Evolutionary conservation across 352 stramenopile species (phyloP), one percentile per base, ranked within the genome.

Genomic region (Phytophthora palmivora): DNA sequence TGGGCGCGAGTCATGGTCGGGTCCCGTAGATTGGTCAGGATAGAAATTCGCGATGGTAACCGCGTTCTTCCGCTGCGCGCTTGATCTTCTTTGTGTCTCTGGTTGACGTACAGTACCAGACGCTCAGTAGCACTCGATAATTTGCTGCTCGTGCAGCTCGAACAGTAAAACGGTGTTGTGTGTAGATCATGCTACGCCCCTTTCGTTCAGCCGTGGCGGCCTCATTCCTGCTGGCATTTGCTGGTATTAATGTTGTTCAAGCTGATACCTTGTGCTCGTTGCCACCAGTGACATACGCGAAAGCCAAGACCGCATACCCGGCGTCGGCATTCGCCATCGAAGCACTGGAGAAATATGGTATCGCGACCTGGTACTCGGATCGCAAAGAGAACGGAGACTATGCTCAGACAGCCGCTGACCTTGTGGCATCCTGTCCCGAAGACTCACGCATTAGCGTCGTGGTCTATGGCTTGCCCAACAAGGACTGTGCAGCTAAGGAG

Each of bases 321-420:
- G 75, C 79, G 4, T 68, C 76, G 4, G 57, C 63, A 9, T 80
- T 74, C 44, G 83, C 83, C 18, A 61, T 92, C 19, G 45, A 79
- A 10, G 70, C 74, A 19, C 39, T 91, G 16, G 77, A 88, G 44
- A 81, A 78, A 36, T 63, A 81, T 46, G 67, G 67, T 22, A 76
- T 90, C 44, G 78, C 84, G 10, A 87, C 81, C 4, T 91, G 81
- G 84, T 92, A 92, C 57, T 76, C 76, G 28, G 82, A 92, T 57
- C 73, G 75, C 28, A 49, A 28, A 18, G 58, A 47, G 18, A 71
- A 79, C 38, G 71, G 66, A 50, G 63, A 84, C 61, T 79, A 84
- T 54, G 63, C 57, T 9, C 37, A 68, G 16, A 74, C 58, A 10
- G 64, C 69, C 1, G 41, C 59, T 39, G 33, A 72, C 28, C 60